Evolutionary conservation across 768 basidiomycete species (phyloP), one percentile per base, ranked within the genome.

Genomic region (Suillus cothurnatus): DNA sequence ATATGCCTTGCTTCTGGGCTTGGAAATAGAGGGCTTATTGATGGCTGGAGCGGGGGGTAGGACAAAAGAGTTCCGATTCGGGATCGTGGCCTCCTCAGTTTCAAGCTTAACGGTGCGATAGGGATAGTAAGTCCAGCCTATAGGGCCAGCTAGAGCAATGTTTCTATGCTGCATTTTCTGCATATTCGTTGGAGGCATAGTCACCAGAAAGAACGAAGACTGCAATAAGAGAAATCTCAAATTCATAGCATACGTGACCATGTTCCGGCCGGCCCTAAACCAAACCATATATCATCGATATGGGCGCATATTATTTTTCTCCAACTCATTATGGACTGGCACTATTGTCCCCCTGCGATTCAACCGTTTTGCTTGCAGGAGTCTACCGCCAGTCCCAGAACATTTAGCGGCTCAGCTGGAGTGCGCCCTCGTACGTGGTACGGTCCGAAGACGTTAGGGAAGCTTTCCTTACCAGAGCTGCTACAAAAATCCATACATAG

Each of bases 261-360:
- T 3, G 12, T 32, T 32, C 19, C 5, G 21, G 19, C 58, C 58
- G 39, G 58, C 58, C 58, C 58, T 59, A 59, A 59, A 59, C 39
- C 19, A 41, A 12, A 2, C 26, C 39, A 28, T 39, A 59, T 59
- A 59, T 58, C 8, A 15, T 17, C 15, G 5, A 9, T 1, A 28
- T n/a, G n/a, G n/a, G n/a, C 34, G 8, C 34, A 17, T 2, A 8
- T 9, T 6, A 47, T 63, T 65, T 62, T 59, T 28, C 36, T 62
- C 11, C 59, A 72, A 71, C 74, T 76, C 73, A 76, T 76, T 73
- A 61, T 26, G 76, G 75, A 76, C 75, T 73, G 66, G 76, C 76
- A 77, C 74, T 76, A 77, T 76, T 76, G 75, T 76, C 75, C 75
- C 72, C 76, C 73, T 76, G 76, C 71, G 65, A 47, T 66, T 6